Percentiles rank a stretch among this genome's conserved stretches.
Conservation (phyloP, 139 green algal species). For the Dunaliella primolecta region DNA sequence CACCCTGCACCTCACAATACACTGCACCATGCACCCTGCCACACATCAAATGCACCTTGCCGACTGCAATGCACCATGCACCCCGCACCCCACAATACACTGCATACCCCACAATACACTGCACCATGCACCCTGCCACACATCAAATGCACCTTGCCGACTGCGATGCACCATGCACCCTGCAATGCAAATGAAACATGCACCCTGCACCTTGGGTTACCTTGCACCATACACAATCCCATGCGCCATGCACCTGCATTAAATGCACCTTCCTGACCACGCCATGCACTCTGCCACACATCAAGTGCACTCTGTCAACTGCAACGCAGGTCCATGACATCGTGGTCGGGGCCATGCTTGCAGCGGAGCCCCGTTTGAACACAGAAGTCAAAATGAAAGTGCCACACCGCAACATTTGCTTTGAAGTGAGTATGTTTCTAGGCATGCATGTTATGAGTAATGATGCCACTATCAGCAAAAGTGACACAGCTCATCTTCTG, state of each 20-base stretch:
- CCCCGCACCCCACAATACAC: not conserved
- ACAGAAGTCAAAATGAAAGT: conserved; percentile 60
- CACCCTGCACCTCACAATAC: not conserved
- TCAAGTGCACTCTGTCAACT: not conserved
- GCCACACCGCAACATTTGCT: conserved; percentile 55
- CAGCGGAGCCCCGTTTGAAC: conserved; percentile 55
- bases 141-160: not conserved
- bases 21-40: not conserved
- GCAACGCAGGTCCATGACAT: conserved; percentile 46
- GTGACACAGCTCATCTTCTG: too few relatives aligned
- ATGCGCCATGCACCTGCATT: too few relatives aligned
- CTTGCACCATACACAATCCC: not conserved
- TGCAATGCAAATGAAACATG: not conserved
- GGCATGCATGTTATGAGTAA: not conserved
- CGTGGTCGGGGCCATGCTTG: conserved; percentile 45
- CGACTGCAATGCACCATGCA: not conserved
- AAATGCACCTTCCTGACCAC: not conserved
- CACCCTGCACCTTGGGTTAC: not conserved
- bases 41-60: not conserved
- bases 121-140: not conserved
- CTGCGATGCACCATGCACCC: not conserved
- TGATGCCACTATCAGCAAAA: too few relatives aligned
- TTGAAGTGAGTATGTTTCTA: conserved; percentile 35
- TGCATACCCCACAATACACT: not conserved
- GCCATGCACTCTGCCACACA: too few relatives aligned